These are phyloP conservation scores for Paxillus ammoniavirescens DNA, from an alignment of 768 basidiomycete species.

Conservation along the genomic window DNA sequence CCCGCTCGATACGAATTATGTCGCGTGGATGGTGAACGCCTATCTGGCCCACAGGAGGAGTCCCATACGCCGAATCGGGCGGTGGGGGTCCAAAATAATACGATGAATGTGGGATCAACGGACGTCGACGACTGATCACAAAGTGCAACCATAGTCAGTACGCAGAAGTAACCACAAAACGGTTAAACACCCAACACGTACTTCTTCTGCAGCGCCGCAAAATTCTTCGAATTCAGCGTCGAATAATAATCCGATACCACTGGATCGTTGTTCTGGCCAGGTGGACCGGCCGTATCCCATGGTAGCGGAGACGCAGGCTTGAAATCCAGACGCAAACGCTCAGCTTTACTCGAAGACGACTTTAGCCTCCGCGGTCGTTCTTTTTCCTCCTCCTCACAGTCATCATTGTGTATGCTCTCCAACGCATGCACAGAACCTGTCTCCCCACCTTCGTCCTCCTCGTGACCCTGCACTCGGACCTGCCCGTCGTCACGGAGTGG, in stretches of 20 bases:
- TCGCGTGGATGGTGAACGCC: constrained; percentile 91
- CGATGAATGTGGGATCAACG: constrained; percentile 70
- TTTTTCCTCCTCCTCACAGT: constrained; percentile 24
- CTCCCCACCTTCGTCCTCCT: constrained; percentile 13
- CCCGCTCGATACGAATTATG: constrained; percentile 87
- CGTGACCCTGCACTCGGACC: constrained; percentile 7
- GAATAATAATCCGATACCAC: constrained; percentile 40
- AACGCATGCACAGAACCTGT: constrained; percentile 7
- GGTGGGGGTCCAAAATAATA: constrained; percentile 85
- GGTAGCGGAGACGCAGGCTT: constrained; percentile 57
- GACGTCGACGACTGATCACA: constrained; percentile 35
- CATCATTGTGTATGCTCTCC: constrained; percentile 11
- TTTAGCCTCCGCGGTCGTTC: constrained; percentile 22
- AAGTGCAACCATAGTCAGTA: constrained; percentile 17
- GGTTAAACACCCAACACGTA: constrained; percentile 25
- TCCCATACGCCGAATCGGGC: constrained; percentile 76
- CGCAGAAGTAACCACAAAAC: background rate
- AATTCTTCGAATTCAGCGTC: constrained; percentile 42
- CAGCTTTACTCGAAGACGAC: constrained; percentile 27
- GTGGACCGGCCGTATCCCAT: constrained; percentile 62
- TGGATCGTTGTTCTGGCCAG: constrained; percentile 37
- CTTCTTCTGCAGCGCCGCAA: constrained; percentile 43
- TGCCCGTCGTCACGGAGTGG: constrained; percentile 17
- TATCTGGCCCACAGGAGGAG: constrained; percentile 77
- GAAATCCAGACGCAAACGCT: constrained; percentile 50